Conservation (phyloP, 208 protist genomes). For the Lotmaria passim region DNA sequence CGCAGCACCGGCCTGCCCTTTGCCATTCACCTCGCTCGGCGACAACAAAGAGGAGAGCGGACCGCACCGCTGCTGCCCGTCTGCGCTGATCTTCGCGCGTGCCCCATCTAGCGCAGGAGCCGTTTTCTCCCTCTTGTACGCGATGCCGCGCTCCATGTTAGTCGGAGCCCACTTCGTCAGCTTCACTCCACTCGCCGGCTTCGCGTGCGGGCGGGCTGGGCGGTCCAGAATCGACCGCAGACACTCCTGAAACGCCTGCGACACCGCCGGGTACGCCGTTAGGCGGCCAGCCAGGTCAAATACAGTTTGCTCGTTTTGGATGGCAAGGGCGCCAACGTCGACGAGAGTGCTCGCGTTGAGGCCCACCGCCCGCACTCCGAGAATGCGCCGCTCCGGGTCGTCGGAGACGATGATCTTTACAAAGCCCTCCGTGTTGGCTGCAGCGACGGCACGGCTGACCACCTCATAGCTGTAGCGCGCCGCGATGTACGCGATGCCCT, state of each 20-base stretch:
- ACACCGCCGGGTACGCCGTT: conserved; percentile 81
- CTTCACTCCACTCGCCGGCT: conserved; percentile 44
- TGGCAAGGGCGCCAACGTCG: conserved; percentile 69
- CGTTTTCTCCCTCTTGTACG: conserved; percentile 37
- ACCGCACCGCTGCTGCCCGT: neutral
- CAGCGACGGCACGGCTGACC: conserved; percentile 74
- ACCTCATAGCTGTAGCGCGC: conserved; percentile 66
- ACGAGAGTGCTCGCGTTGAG: conserved; percentile 74
- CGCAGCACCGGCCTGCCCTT: neutral
- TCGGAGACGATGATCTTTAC: conserved; percentile 83
- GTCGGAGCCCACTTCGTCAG: conserved; percentile 70
- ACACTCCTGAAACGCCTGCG: conserved; percentile 86
- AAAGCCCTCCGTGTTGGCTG: conserved; percentile 68
- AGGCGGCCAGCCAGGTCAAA: conserved; percentile 70
- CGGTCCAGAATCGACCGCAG: conserved; percentile 67
- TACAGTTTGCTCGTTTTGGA: conserved; percentile 58
- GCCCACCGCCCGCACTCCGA: conserved; percentile 73
- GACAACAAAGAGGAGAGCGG: neutral
- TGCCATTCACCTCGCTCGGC: neutral
- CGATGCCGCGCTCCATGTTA: conserved; percentile 49
- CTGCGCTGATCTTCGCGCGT: neutral
- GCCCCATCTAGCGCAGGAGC: neutral
- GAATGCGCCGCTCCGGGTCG: conserved; percentile 53
- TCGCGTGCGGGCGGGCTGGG: conserved; percentile 59
- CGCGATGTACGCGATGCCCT: conserved; percentile 70